Evolutionary conservation across 495 filamentous ascomycete species (phyloP), one percentile per base, ranked within the genome.

Genomic region (Rostrohypoxylon terebratum): DNA sequence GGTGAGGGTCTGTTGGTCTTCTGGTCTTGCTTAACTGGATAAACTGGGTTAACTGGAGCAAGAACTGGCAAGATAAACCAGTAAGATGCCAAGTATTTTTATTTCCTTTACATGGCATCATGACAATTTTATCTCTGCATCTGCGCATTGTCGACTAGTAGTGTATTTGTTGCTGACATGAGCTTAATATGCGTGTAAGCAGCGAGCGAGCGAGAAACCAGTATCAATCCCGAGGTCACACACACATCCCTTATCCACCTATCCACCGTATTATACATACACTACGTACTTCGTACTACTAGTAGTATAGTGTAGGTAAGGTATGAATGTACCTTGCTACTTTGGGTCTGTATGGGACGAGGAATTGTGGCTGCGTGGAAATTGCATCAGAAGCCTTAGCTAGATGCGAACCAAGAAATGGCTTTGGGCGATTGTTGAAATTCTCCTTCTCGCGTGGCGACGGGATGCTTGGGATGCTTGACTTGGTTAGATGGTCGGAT

Each of bases 121-220:
- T 40, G n/a, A 53, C 28, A 58, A 66, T 59, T 66, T 66, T 21
- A 57, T 58, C 44, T 42, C 40, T 58, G 63, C 51, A 65, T 66
- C 54, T 47, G 33, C 40, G 44, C n/a, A 36, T 50, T 40, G 9
- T 57, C 16, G 47, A 65, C 44, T 25, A n/a, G n/a, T n/a, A n/a
- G n/a, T n/a, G n/a, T n/a, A 66, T 38, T 53, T 60, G 20, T 8
- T 55, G 62, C 55, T 67, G 55, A 66, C 63, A 33, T 48, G 18
- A 67, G 13, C n/a, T 67, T 16, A 31, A 47, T 55, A 55, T 34
- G n/a, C 25, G 53, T 25, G 47, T 51, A 51, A 51, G 47, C 47
- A 42, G 38, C 47, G 47, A 51, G 20, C 20, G 20, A 51, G 47
- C 25, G 47, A 45, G 42, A 45, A 45, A 45, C 42, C 42, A 45